Base-by-base conservation (phyloP, 2,329 filamentous ascomycete genomes). In the Neoarthrinium moseri region DNA sequence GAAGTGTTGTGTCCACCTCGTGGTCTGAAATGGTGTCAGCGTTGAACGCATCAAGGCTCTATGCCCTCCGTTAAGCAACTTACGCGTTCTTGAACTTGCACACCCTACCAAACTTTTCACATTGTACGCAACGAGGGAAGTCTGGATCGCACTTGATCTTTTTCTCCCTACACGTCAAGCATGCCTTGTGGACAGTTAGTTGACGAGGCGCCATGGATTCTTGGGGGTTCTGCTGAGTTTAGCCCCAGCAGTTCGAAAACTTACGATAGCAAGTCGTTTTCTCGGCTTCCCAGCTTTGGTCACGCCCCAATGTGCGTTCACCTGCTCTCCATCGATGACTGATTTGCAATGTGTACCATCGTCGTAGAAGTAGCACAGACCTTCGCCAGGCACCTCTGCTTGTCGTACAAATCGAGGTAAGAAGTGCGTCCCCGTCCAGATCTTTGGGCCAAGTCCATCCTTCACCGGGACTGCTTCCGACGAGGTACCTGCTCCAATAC, bases 81-180 rank as follows among this genome's bases (percentile, higher is more conserved):
- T 72, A 92, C 87, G 88, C 88, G 68, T 87, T 89, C 68, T 89
- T 88, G 61, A 90, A 91, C 67, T 86, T 86, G 78, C 91, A 96
- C 15, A 86, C 75, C 38, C 89, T 80, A 46, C 91, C 89, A 61
- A 92, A 92, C 70, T 95, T 96, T 63, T 94, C 87, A 64, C 91
- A 96, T 68, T 96, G 91, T 44, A 91, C 81, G 58, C 91, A 96
- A 56, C 89, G 90, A 30, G 88, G 88, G 53, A 83, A 86, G 56
- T 91, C 90, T 2, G 91, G 91, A 54, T 96, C 90, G 61, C 91
- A 96, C 67, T 95, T 96, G 71, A 96, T 95, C 75, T 96, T 96
- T 81, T 96, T 96, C 70, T 96, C 91, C 41, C 91, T 82, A 64
- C 91, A 96, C 11, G 90, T 94, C 48, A 95, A 78, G 62, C 91